Conservation (phyloP, 2,329 filamentous ascomycete genomes). For the Sarocladiaceae sp. region DNA sequence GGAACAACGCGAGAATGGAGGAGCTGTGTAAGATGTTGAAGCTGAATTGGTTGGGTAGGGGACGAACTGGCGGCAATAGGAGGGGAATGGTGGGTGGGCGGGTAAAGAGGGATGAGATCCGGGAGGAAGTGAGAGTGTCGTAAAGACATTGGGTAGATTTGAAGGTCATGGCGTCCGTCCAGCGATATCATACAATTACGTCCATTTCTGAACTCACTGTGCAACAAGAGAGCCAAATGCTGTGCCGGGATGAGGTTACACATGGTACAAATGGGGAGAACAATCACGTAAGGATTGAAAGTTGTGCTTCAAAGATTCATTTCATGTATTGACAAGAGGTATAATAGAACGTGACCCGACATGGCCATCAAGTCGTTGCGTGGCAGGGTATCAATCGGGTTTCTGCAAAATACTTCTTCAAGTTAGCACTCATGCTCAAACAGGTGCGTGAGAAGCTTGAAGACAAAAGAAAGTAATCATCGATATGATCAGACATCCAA, state of each 20-base stretch:
- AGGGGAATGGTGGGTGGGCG: constrained; percentile 79
- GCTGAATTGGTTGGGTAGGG: constrained; percentile 92
- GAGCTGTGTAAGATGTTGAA: constrained; percentile 84
- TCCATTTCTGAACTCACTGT: too few species aligned
- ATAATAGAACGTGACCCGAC: too few species aligned
- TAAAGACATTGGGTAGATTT: constrained; percentile 32
- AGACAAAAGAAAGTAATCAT: not conserved
- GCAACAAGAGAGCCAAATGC: too few species aligned
- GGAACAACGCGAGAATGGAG: constrained; percentile 58
- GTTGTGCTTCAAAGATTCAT: too few species aligned
- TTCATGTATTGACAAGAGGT: too few species aligned
- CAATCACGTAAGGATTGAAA: too few species aligned
- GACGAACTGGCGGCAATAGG: constrained; percentile 82
- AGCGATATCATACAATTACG: too few species aligned
- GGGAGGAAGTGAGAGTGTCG: constrained; percentile 38
- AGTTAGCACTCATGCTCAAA: not conserved
- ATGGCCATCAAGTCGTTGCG: too few species aligned
- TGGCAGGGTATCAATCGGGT: too few species aligned
- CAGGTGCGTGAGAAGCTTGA: not conserved
- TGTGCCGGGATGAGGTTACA: too few species aligned
- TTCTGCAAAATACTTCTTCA: not conserved
- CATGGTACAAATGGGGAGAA: too few species aligned
- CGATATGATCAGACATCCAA: constrained; percentile 66
- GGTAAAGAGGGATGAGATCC: constrained; percentile 41
- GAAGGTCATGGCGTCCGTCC: not conserved